Base-by-base conservation (phyloP, 495 filamentous ascomycete species). In the Mycothermus thermophilus region DNA sequence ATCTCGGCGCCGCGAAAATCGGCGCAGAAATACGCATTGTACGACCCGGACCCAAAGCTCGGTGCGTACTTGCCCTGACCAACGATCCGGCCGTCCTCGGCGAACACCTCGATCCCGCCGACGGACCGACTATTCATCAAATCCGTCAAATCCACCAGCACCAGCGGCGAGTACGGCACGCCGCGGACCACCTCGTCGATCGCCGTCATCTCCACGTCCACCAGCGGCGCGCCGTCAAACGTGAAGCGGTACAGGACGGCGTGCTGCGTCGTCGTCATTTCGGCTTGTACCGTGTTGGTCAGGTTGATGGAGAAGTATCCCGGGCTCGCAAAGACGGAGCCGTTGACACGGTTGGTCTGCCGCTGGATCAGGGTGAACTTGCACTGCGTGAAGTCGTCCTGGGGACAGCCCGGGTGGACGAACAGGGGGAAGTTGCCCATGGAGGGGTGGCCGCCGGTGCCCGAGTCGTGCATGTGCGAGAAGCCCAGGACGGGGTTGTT, bases 361-460 rank as follows among this genome's bases (percentile, higher is more conserved):
- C 78, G 56, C 12, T 64, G 51, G n/a, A 47, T 45, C 20, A 60
- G 59, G 6, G 67, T 60, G 55, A 67, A 86, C 21, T 62, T 55
- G 51, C 80, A 85, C 21, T 69, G 58, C 27, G 69, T 52, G 39
- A 73, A 58, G 38, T 79, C 64, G 40, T 82, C 74, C 12, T 68
- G 64, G 0, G 72, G 66, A 37, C 81, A 87, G 17, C 71, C 60
- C 6, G 74, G 65, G 25, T 80, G 74, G 1, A 74, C 64, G 41
- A 85, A 85, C 0, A 85, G 59, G 0, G 80, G 77, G 43, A 85
- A 85, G 48, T 83, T 82, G 17, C 81, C 81, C 42, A 87, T 47
- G 2, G 76, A 81, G 8, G 77, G 40, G 68, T 80, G 27, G 67
- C 64, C 61, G 42, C 45, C 44, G n/a, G 50, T 46, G 12, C 55